Evolutionary conservation across 306 rosid species (phyloP), one percentile per base, ranked within the genome.

Genomic region (Cicer chorassanicum): DNA sequence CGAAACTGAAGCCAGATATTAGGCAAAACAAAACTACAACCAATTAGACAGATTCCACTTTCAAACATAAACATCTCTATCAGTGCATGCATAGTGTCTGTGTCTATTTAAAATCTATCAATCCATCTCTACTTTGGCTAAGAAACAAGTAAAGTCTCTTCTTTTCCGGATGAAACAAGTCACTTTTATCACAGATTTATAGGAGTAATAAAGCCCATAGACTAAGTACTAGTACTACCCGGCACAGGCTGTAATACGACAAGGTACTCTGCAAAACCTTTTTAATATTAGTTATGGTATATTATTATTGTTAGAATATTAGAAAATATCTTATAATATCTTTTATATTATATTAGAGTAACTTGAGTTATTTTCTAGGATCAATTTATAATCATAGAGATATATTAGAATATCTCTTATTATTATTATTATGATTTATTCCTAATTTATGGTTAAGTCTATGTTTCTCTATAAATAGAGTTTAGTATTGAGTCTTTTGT

Each of bases 1-100:
- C 12, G 55, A 66, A 76, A 66, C 77, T 59, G 72, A 76, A 71
- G 79, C 70, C 81, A 36, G 67, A 64, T 72, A 73, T 53, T 70
- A 83, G 61, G 76, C 44, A 62, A 71, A 51, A 38, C 44, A 65
- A 71, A 51, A 38, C 67, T 76, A 67, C 49, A 51, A 60, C 74
- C 65, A 74, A 77, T 74, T 64, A 67, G 46, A 60, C 65, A 34
- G 43, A 8, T 34, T 9, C 2, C 68, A 77, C 67, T 70, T 77
- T 69, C 79, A 81, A 65, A 77, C 81, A 82, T 7, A 42, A 19
- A 57, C 66, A 42, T 39, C 53, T 39, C 39, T 41, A 64, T 40
- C 49, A 42, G 41, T 38, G 69, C 36, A 15, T 64, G 8, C 15
- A 44, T 40, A 2, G 48, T 64, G 50, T 40, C 8, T 15, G 13